These are phyloP conservation scores for Beauveria pseudobassiana DNA, from an alignment of 2,329 filamentous ascomycete genomes.

Conservation along the genomic window DNA sequence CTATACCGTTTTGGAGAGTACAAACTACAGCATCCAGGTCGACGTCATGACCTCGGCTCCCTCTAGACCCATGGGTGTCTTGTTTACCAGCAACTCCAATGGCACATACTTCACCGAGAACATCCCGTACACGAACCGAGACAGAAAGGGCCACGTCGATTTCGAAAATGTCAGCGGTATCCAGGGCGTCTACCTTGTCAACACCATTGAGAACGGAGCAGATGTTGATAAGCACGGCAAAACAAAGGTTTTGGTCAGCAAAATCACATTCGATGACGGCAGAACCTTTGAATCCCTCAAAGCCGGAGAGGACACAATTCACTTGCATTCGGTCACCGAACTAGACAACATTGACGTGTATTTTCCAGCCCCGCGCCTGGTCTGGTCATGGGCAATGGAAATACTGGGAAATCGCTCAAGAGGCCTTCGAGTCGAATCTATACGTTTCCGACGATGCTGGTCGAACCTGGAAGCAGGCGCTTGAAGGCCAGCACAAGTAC, in stretches of 20 bases:
- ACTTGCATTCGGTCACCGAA: constrained; percentile 88
- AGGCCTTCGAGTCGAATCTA: constrained; percentile 66
- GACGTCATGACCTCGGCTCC: constrained; percentile 71
- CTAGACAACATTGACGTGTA: constrained; percentile 70
- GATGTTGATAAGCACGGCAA: constrained; percentile 53
- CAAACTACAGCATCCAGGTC: constrained; percentile 95
- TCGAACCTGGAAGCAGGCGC: constrained; percentile 67
- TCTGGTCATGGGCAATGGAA: constrained; percentile 88
- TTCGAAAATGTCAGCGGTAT: constrained; percentile 92
- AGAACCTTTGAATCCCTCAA: constrained; percentile 72
- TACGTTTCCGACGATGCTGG: constrained; percentile 91
- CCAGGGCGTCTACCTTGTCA: constrained; percentile 86
- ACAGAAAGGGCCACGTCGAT: constrained; percentile 68
- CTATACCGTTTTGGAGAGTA: constrained; percentile 92
- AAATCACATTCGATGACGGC: constrained; percentile 94
- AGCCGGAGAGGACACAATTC: constrained; percentile 60
- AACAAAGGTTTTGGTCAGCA: constrained; percentile 63
- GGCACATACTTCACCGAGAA: constrained; percentile 94
- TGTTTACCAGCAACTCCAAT: constrained; percentile 96
- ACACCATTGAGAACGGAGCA: constrained; percentile 79
- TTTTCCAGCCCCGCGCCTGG: constrained; percentile 93
- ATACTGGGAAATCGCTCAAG: constrained; percentile 69
- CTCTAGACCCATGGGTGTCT: constrained; percentile 68
- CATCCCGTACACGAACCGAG: constrained; percentile 85
- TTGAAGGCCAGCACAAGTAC: constrained; percentile 84